phyloP scores from a whole-genome alignment of 2,329 filamentous ascomycete species.

The Verticillium longisporum region DNA sequence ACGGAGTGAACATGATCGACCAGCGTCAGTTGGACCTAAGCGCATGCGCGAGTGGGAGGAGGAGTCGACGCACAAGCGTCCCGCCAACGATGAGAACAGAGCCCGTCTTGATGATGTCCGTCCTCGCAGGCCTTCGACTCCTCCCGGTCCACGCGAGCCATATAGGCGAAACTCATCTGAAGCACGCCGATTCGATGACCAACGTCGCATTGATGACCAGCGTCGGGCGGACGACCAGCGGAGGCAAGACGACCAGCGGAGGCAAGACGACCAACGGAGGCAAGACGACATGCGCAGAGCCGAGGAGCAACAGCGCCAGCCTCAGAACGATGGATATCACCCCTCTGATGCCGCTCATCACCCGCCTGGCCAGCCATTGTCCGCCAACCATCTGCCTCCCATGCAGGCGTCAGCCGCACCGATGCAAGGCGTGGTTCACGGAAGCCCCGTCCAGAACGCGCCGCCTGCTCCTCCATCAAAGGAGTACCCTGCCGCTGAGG shows the following conservation, averaged over 20 bases:
- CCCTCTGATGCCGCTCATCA: constrained; percentile 91
- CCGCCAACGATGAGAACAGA: constrained; percentile 79
- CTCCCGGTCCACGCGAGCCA: constrained; percentile 48
- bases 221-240: constrained; percentile 38
- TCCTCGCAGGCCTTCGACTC: constrained; percentile 71
- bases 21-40: constrained; percentile 74
- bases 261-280: constrained; percentile 47
- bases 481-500: constrained; percentile 48
- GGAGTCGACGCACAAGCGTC: constrained; percentile 72
- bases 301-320: constrained; percentile 51
- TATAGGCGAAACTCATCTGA: constrained; percentile 77
- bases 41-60: constrained; percentile 90
- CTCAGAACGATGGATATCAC: constrained; percentile 74
- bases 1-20: constrained; percentile 60
- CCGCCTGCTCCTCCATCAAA: constrained; percentile 33
- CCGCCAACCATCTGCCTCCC: constrained; percentile 49
- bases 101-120: constrained; percentile 80
- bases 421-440: constrained; percentile 46
- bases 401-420: constrained; percentile 55
- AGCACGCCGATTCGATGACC: constrained; percentile 57
- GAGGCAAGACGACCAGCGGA: too few relatives aligned
- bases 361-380: constrained; percentile 47
- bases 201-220: constrained; percentile 52
- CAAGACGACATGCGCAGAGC: constrained; percentile 43
- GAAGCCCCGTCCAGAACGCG: constrained; percentile 23